Conservation (phyloP, 2,329 filamentous ascomycete species). For the Amylocarpus encephaloides region DNA sequence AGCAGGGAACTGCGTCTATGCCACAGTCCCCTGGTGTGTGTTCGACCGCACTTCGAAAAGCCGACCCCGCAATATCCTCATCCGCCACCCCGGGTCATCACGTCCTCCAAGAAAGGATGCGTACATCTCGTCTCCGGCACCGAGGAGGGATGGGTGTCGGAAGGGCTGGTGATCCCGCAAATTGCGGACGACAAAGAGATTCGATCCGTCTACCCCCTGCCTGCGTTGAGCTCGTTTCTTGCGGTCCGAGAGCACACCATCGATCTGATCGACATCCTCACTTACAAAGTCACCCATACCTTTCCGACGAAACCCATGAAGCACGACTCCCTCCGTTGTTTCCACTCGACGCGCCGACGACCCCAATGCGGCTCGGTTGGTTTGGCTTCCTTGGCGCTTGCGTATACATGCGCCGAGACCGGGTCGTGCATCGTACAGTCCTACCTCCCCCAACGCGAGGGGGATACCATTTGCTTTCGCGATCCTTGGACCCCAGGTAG, state of each 20-base stretch:
- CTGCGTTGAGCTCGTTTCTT: constrained; percentile 53
- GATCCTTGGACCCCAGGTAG: constrained; percentile 36
- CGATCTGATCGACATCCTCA: constrained; percentile 55
- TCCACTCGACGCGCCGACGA: constrained; percentile 46
- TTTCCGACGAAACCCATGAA: constrained; percentile 54
- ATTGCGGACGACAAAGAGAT: constrained; percentile 38
- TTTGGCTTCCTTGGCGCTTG: constrained; percentile 56
- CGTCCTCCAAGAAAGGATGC: constrained; percentile 44
- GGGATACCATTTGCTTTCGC: constrained; percentile 51
- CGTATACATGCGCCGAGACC: constrained; percentile 53
- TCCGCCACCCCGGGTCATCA: constrained; percentile 36
- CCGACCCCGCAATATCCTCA: constrained; percentile 15
- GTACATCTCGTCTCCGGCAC: constrained; percentile 42
- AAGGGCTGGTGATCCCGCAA: constrained; percentile 38
- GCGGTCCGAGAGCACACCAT: constrained; percentile 50
- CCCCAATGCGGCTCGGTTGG: constrained; percentile 50
- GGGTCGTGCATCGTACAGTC: constrained; percentile 60
- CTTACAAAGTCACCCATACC: constrained; percentile 51
- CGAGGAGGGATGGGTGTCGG: constrained; percentile 43
- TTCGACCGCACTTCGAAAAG: constrained; percentile 35
- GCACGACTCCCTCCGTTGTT: constrained; percentile 52
- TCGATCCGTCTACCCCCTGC: constrained; percentile 52
- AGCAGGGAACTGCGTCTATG: constrained; percentile 43
- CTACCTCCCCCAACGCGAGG: constrained; percentile 48
- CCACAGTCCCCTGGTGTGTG: constrained; percentile 42